These are phyloP conservation scores for Lentinula sp. DNA, from an alignment of 768 basidiomycete genomes.

Conservation along the genomic window DNA sequence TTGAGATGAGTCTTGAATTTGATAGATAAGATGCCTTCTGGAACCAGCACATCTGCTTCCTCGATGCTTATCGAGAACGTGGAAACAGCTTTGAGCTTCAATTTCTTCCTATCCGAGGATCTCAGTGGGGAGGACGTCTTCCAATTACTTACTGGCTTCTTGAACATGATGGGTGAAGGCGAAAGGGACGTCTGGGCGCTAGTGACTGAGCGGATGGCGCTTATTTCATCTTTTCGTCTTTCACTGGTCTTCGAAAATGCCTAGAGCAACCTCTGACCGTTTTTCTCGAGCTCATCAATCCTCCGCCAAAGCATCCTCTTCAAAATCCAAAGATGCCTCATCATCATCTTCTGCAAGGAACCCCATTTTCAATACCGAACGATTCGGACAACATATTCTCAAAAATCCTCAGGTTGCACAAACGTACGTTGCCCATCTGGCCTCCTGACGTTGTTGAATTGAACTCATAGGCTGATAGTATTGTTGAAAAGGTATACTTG, in stretches of 20 bases:
- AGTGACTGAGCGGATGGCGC: neutral
- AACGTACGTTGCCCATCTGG: slow-evolving; percentile 45
- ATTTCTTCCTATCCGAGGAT: slow-evolving; percentile 67
- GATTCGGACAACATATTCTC: slow-evolving; percentile 96
- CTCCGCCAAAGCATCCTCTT: slow-evolving; percentile 37
- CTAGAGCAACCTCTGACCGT: slow-evolving; percentile 71
- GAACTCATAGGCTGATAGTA: slow-evolving; percentile 28
- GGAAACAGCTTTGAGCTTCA: slow-evolving; percentile 52
- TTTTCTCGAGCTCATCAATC: slow-evolving; percentile 67
- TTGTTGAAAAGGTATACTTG: slow-evolving; percentile 52
- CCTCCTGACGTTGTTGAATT: neutral
- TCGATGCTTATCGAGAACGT: slow-evolving; percentile 45
- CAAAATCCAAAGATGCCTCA: slow-evolving; percentile 28
- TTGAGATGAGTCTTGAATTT: slow-evolving; percentile 63
- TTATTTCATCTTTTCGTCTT: slow-evolving; percentile 2
- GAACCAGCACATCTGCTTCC: slow-evolving; percentile 64
- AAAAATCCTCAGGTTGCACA: slow-evolving; percentile 91
- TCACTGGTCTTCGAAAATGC: slow-evolving; percentile 40
- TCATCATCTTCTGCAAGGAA: slow-evolving; percentile 55
- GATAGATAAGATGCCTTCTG: slow-evolving; percentile 62
- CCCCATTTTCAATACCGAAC: slow-evolving; percentile 90
- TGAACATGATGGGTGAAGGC: slow-evolving; percentile 52
- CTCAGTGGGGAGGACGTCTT: slow-evolving; percentile 77
- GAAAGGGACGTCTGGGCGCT: no score
- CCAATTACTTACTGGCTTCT: slow-evolving; percentile 61